Base-by-base conservation (phyloP, 768 basidiomycete species). In the Naganishia antarctica region DNA sequence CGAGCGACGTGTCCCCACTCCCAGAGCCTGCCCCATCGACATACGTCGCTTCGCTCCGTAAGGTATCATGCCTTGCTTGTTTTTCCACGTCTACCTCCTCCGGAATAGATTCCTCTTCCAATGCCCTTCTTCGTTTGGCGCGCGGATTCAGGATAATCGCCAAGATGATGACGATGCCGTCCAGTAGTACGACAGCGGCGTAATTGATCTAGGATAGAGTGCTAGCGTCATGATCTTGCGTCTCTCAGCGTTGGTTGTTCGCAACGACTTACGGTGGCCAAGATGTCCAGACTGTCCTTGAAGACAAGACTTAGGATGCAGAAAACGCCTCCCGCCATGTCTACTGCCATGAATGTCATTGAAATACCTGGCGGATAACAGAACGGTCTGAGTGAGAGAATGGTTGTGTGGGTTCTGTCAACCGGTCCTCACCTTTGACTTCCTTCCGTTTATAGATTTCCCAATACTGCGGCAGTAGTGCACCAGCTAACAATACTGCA, bases 361-460 rank as follows among this genome's bases (percentile, higher is more conserved):
- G 86, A 87, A 58, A 91, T 84, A 8, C 89, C 89, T 25, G n/a
- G n/a, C 83, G 71, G 41, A 87, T 85, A 67, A 85, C 82, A 23
- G 16, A 47, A 43, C n/a, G 13, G 29, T 32, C 15, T 53, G 29
- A 21, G 53, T 21, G 44, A 15, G 4, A 21, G 25, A 44, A 25
- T 26, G 4, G 26, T 63, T 31, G 31, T 16, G 18, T 26, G 44
- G 23, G 5, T 11, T 29, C 15, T 3, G 23, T 13, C 2, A 37
- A 23, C 4, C 18, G 3, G 3, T 21, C 18, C 61, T 50, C 32
- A 63, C 63, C 63, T 31, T 74, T 64, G 48, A 77, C 77, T 64
- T 78, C 72, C 67, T 80, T 80, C 69, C 81, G 80, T 66, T 83
- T 82, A 76, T 82, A 86, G 47, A 91, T 90, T 71, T 90, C 87